Conservation (phyloP, 176 grass and related monocot genomes). For the sorghum (Sorghum bicolor) region Sorghum_bicolor_NCBIv3 NC_012872.2:62278001-62278500, state of each 20-base stretch:
- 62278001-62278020: background rate
- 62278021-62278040: background rate
- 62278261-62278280: background rate
- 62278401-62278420: background rate
- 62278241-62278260: background rate
- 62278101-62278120: background rate
- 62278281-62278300: slow-evolving; percentile 61
- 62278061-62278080: background rate
- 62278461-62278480: slow-evolving; percentile 76
- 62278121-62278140: background rate
- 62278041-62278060: background rate
- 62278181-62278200: background rate
- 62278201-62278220: background rate
- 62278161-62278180: background rate
- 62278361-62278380: slow-evolving; percentile 98
- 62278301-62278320: slow-evolving; percentile 57
- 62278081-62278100: background rate
- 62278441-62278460: slow-evolving; percentile 63
- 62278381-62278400: slow-evolving; percentile 5
- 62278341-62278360: slow-evolving; percentile 93
- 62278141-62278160: background rate
- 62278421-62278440: slow-evolving; percentile 11
- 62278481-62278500: slow-evolving; percentile 77
- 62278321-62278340: slow-evolving; percentile 99
- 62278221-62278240: background rate